Base-by-base conservation (phyloP, 2,329 filamentous ascomycete genomes). In the Penicillium occitanis region DNA sequence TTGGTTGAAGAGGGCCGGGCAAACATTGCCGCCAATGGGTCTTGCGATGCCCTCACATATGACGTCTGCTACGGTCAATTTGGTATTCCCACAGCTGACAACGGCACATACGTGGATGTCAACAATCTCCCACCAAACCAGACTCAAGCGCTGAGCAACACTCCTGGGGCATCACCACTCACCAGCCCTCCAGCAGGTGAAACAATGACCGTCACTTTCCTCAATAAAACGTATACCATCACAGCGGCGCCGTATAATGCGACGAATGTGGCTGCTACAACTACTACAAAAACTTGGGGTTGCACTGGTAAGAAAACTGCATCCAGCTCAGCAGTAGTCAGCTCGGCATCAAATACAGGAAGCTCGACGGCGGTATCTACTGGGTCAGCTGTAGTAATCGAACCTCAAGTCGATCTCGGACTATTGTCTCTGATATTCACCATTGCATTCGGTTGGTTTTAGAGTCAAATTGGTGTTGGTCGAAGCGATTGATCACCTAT, bases 81-180 rank as follows among this genome's bases (percentile, higher is more conserved):
- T 22, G 58, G 42, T 19, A 61, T 61, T 33, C 8, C 40, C 13
- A 61, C 58, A 8, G 58, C 58, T 33, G 42, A 35, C 13, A 61
- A 61, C 14, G 58, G 58, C 8, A 61, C 42, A 33, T 61, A 61
- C n/a, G 40, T 61, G 13, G 58, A 48, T 48, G 58, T 61, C 25
- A 61, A 61, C 25, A 61, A 61, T 35, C 58, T 61, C 25, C 58
- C 58, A 13, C 22, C 40, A 6, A 61, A 61, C 44, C 58, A 61
- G 6, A 61, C 58, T 30, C 22, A 33, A n/a, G 40, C 42, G 4
- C 40, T 61, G 7, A 61, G 58, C 42, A 61, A 61, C 14, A 61
- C 42, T 19, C 40, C 58, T n/a, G 58, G 58, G 8, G 17, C 28
- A 35, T 19, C 42, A 6, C 17, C 40, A 11, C 44, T 61, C 19